Percentiles rank a stretch among this genome's conserved stretches.
phyloP scores from a whole-genome alignment of 768 basidiomycete genomes.

The Boletus reticulatus region DNA sequence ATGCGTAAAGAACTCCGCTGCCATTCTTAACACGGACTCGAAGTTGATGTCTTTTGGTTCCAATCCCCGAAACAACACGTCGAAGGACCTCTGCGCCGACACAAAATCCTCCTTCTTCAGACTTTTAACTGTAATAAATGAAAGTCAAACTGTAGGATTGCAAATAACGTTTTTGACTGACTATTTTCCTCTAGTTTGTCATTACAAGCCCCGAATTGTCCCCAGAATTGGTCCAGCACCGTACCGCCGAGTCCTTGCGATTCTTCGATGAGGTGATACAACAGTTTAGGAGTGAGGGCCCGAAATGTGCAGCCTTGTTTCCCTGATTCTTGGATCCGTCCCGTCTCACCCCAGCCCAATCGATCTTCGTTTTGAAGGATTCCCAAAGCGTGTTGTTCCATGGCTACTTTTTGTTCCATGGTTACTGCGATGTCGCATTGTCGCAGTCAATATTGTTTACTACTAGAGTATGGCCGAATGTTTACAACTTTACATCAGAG shows the following conservation, averaged over 20 bases:
- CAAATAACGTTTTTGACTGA: background rate
- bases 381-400: constrained; percentile 1
- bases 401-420: background rate
- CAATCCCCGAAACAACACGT: background rate
- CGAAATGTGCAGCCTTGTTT: background rate
- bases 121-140: background rate
- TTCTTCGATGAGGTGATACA: background rate
- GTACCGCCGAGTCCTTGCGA: background rate
- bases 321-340: background rate
- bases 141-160: background rate
- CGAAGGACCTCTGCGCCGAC: background rate
- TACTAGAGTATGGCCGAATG: no score
- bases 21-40: background rate
- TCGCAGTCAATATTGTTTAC: no score
- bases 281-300: background rate
- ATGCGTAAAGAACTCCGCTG: background rate
- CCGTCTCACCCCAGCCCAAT: background rate
- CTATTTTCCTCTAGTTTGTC: background rate
- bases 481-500: no score
- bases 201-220: background rate
- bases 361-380: background rate
- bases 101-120: background rate
- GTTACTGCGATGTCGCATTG: no score
- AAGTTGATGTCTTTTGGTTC: background rate
- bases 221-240: constrained; percentile 2